Percentiles rank a stretch among this genome's conserved stretches.
Evolutionary conservation across 2,329 filamentous ascomycete species (phyloP).

Genomic region (Diplodia mutila): DNA sequence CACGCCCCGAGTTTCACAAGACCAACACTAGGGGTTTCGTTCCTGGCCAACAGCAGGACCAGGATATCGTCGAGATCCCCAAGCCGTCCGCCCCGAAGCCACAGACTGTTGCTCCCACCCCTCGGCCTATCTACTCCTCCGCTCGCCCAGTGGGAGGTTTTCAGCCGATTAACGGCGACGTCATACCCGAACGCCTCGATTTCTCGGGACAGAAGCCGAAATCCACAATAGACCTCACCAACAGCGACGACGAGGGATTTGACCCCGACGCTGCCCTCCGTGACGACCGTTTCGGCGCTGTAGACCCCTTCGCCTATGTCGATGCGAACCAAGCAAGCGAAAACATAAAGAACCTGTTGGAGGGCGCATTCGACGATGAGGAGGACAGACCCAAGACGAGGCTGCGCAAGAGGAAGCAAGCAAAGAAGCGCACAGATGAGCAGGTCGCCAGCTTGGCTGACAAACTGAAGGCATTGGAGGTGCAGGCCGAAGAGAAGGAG

Average conservation of each 20-base stretch:
- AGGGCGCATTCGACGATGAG: slow-evolving; percentile 76
- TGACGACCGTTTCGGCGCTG: slow-evolving; percentile 56
- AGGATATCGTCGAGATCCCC: slow-evolving; percentile 49
- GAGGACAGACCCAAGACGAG: slow-evolving; percentile 56
- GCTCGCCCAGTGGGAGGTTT: slow-evolving; percentile 47
- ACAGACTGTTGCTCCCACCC: slow-evolving; percentile 52
- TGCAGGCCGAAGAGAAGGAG: slow-evolving; percentile 53
- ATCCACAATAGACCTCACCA: slow-evolving; percentile 54
- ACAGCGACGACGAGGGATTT: slow-evolving; percentile 48
- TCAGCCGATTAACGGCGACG: slow-evolving; percentile 42
- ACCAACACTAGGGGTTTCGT: slow-evolving; percentile 19
- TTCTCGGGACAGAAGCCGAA: slow-evolving; percentile 38
- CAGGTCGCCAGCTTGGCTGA: slow-evolving; percentile 45
- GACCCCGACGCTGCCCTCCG: slow-evolving; percentile 53
- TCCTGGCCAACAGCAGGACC: slow-evolving; percentile 32
- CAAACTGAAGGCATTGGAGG: slow-evolving; percentile 49
- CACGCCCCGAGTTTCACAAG: slow-evolving; percentile 55
- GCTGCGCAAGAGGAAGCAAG: slow-evolving; percentile 47
- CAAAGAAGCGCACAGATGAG: slow-evolving; percentile 36
- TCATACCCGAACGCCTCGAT: background rate
- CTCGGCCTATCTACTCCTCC: slow-evolving; percentile 59
- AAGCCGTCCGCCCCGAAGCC: slow-evolving; percentile 52
- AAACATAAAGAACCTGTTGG: slow-evolving; percentile 79
- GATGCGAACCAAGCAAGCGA: slow-evolving; percentile 73
- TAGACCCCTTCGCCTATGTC: slow-evolving; percentile 64